Evolutionary conservation across 768 basidiomycete genomes (phyloP).

Genomic region (Asterophora lycoperdoides): DNA sequence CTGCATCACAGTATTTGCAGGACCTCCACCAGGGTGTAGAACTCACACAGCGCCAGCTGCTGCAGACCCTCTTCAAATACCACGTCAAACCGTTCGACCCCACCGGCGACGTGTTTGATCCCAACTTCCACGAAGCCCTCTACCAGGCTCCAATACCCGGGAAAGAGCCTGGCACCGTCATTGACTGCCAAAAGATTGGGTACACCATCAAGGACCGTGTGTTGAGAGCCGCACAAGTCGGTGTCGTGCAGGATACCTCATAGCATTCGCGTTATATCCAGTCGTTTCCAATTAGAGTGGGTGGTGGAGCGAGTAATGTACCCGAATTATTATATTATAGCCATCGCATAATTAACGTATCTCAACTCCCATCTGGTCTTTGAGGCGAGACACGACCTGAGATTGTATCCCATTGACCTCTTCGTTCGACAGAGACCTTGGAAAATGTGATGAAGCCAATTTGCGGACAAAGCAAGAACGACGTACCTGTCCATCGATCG

Average conservation of each 20-base stretch:
- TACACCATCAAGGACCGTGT: constrained; percentile 95
- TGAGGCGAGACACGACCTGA: constrained; percentile 51
- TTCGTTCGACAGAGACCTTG: constrained; percentile 81
- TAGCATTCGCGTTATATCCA: constrained; percentile 20
- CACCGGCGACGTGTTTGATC: constrained; percentile 89
- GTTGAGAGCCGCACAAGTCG: constrained; percentile 93
- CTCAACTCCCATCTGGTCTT: constrained; percentile 72
- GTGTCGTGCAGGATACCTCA: constrained; percentile 76
- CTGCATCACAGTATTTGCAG: constrained; percentile 52
- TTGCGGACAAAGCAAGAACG: background rate
- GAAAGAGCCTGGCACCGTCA: constrained; percentile 83
- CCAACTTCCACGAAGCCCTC: constrained; percentile 91
- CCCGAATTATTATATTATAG: constrained; percentile 21
- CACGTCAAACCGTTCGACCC: constrained; percentile 91
- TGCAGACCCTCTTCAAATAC: constrained; percentile 88
- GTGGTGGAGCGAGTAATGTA: constrained; percentile 14
- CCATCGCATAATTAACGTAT: constrained; percentile 56
- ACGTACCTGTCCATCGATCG: constrained; percentile 90
- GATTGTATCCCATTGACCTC: constrained; percentile 82
- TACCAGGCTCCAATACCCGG: constrained; percentile 91
- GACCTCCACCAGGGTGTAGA: constrained; percentile 85
- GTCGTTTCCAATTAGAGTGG: constrained; percentile 1
- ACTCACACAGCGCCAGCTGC: constrained; percentile 85
- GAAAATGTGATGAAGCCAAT: constrained; percentile 3
- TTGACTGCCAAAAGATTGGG: constrained; percentile 87